Evolutionary conservation across 805 yeast genomes (phyloP).

Genomic region (Candida sphagnicola): DNA sequence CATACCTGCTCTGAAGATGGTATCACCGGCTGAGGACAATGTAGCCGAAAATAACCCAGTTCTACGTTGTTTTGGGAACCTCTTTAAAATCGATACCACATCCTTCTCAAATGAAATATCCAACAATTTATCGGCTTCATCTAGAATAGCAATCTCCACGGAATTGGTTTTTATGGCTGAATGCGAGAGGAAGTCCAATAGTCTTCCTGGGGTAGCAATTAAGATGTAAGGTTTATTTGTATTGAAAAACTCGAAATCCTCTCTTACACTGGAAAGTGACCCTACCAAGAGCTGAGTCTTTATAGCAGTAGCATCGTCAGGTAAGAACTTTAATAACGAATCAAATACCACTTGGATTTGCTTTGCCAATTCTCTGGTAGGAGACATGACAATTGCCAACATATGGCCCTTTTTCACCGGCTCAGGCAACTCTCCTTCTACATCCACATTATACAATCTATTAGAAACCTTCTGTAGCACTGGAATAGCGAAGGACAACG

Average conservation of each 20-base stretch:
- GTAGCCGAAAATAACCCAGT: slow-evolving; percentile 96
- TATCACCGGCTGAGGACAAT: slow-evolving; percentile 72
- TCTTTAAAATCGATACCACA: slow-evolving; percentile 59
- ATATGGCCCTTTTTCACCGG: slow-evolving; percentile 59
- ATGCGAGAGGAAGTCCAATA: slow-evolving; percentile 67
- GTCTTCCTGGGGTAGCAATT: slow-evolving; percentile 91
- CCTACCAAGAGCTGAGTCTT: slow-evolving; percentile 64
- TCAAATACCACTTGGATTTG: slow-evolving; percentile 70
- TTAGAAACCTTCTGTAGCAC: slow-evolving; percentile 60
- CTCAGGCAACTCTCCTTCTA: slow-evolving; percentile 18
- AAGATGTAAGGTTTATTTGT: slow-evolving; percentile 64
- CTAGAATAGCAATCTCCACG: slow-evolving; percentile 73
- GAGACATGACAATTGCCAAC: slow-evolving; percentile 69
- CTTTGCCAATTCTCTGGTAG: slow-evolving; percentile 65
- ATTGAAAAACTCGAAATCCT: slow-evolving; percentile 62
- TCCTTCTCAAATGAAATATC: slow-evolving; percentile 74
- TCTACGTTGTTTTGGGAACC: slow-evolving; percentile 85
- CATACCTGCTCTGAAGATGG: slow-evolving; percentile 83
- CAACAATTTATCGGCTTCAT: slow-evolving; percentile 88
- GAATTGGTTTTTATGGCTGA: slow-evolving; percentile 54
- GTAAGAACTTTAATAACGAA: slow-evolving; percentile 53
- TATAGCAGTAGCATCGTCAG: slow-evolving; percentile 42
- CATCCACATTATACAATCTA: slow-evolving; percentile 18
- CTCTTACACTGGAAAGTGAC: slow-evolving; percentile 57
- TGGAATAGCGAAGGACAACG: slow-evolving; percentile 86